Evolutionary conservation across 306 rosid genomes (phyloP), one percentile per base, ranked within the genome.

Genomic region (Cotoneaster glaucophyllus): DNA sequence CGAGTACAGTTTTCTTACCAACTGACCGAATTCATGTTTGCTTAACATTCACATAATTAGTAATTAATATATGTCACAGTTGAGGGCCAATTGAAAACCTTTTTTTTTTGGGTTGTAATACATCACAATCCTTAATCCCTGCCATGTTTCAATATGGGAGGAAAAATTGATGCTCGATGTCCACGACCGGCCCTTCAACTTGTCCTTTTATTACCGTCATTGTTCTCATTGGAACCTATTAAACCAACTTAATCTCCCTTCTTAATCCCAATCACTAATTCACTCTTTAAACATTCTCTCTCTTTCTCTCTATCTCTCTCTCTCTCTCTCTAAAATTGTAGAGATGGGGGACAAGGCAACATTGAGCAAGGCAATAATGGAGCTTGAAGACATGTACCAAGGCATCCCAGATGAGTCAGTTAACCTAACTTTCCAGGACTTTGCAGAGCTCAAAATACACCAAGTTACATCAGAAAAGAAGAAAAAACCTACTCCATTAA

Each of bases 401-500:
- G 97, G 97, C 25, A 79, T 94, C 39, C 97, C 97, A 41, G 97
- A 94, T 58, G 98, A 94, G 22, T 91, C 97, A 0, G 97, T 90
- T 34, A 87, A 94, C 78, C 96, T 88, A 26, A 90, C 98, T n/a
- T 91, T 94, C 73, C 83, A 90, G 73, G 89, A 91, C 87, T 81
- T 90, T 2, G 90, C 95, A 48, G 79, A 86, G 4, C 64, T 84
- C 31, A 79, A 71, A 28, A 34, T 74, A 34, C 74, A 53, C 18
- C 18, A 68, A 58, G 79, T 69, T 29, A 3, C 82, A 57, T 63
- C 85, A 13, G 76, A 78, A 54, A 81, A 77, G 37, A 84, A 77
- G 24, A 81, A 41, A 77, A 74, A 15, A 4, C 32, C 80, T 32
- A 37, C 25, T 15, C 21, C 58, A 12, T 12, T 18, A 13, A 11